Conservation (phyloP, 2,329 filamentous ascomycete genomes). For the Decorospora gaudefroyi region DNA sequence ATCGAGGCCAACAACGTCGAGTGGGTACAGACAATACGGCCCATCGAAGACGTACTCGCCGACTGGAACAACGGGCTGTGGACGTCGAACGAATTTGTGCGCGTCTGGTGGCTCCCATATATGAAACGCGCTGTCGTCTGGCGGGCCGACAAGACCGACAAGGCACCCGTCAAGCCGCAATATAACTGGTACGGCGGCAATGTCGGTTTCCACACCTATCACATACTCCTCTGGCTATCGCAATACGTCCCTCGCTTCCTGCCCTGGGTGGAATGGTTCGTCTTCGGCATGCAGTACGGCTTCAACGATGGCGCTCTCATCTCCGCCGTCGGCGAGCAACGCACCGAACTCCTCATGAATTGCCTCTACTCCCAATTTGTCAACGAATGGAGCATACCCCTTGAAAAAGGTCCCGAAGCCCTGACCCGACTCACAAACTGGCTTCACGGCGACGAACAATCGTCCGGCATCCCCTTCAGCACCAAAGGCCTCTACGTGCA, state of each 20-base stretch:
- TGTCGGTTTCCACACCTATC: conserved; percentile 87
- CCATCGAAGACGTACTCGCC: conserved; percentile 69
- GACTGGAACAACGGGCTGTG: conserved; percentile 77
- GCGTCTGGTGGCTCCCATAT: conserved; percentile 98
- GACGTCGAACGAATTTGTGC: conserved; percentile 83
- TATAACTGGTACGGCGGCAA: conserved; percentile 78
- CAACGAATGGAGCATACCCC: conserved; percentile 94
- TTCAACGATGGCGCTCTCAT: conserved; percentile 72
- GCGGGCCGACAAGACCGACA: conserved; percentile 78
- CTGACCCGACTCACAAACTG: conserved; percentile 81
- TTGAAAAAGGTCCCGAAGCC: conserved; percentile 84
- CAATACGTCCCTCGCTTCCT: conserved; percentile 78
- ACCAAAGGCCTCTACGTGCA: conserved; percentile 80
- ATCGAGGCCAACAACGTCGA: conserved; percentile 80
- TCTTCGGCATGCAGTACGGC: conserved; percentile 97
- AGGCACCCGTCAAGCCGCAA: conserved; percentile 62
- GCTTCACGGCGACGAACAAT: conserved; percentile 75
- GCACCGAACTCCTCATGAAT: conserved; percentile 87
- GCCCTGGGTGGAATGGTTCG: conserved; percentile 92
- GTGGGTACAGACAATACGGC: conserved; percentile 80
- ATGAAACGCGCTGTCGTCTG: conserved; percentile 85
- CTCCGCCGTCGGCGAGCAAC: conserved; percentile 77
- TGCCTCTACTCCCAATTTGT: conserved; percentile 98
- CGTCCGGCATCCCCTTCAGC: conserved; percentile 77
- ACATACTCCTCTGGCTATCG: conserved; percentile 81